These are phyloP conservation scores for Brachypodium distachyon DNA, from an alignment of 202 grass and related monocot genomes.

Conservation along the genomic window DNA sequence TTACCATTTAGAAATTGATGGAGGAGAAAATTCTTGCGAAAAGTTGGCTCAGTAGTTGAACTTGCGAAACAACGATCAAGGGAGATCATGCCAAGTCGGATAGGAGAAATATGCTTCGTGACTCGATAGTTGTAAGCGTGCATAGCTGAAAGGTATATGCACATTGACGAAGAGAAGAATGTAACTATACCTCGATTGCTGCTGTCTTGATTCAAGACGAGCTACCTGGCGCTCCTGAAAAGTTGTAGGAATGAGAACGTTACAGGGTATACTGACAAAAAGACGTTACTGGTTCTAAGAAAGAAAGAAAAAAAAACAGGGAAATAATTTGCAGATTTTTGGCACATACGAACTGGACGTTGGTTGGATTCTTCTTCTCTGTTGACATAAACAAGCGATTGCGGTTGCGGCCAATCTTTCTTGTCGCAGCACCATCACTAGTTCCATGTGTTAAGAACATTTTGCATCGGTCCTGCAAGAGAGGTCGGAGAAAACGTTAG, in stretches of 20 bases:
- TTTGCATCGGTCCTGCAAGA: constrained; percentile 35
- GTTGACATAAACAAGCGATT: constrained; percentile 24
- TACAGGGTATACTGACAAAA: background rate
- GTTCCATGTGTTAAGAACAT: constrained; percentile 24
- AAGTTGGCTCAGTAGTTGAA: background rate
- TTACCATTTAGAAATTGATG: background rate
- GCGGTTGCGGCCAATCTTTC: constrained; percentile 4
- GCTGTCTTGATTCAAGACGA: constrained; percentile 35
- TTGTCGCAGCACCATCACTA: constrained; percentile 18
- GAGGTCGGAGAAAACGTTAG: constrained; percentile 4
- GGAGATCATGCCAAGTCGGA: background rate
- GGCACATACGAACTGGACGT: constrained; percentile 39
- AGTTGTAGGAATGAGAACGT: background rate
- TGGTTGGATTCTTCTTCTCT: constrained; percentile 40
- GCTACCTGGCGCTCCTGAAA: constrained; percentile 42
- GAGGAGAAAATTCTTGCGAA: background rate
- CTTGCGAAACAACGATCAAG: background rate
- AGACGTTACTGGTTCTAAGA: background rate
- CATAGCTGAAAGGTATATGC: background rate
- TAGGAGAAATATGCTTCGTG: background rate
- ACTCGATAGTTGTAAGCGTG: background rate
- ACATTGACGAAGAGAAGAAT: background rate
- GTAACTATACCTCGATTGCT: constrained; percentile 25
- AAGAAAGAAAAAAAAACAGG: background rate
- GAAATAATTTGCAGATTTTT: background rate